Evolutionary conservation across 805 yeast species (phyloP), one percentile per base, ranked within the genome.

Genomic region (Kazachstania psychrophila): DNA sequence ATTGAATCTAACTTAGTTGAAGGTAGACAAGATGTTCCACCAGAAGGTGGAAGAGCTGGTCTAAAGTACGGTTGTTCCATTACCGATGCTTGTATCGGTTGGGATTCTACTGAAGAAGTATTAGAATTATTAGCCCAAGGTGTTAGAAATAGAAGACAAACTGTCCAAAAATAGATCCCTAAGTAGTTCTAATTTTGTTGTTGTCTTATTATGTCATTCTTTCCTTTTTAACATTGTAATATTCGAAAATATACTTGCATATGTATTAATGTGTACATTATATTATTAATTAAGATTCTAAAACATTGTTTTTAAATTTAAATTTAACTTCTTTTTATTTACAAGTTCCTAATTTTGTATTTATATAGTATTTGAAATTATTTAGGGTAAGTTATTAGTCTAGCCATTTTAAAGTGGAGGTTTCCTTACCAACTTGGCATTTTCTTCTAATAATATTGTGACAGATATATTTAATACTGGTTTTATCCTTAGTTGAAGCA

Each of bases 31-130:
- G 78, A 82, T 54, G 87, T 87, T 42, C 88, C 89, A 40, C 73
- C 84, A 32, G 66, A 74, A 40, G 80, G 78, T 36, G 95, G 95
- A 37, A 79, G 80, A 56, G 70, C 69, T 37, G 74, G 69, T 16
- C 73, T 89, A 63, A 75, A 81, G 54, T 89, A 89, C 65, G 98
- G 98, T 44, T 84, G 87, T 45, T 83, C 95, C 22, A 87, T 89
- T 52, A 89, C 98, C n/a, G 98, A 89, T 62, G 95, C 96, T 23
- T 89, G 98, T 70, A 87, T 89, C 42, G 73, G 85, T 42, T 85
- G 95, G 86, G 92, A 82, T 37, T 68, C 76, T 33, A 89, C 98
- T 13, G 89, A 70, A 33, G 64, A 60, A 18, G 89, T 86, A 38
- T 69, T 89, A 49, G 71, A 69, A 35, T 66, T 68, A 35, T 73